Percentiles rank a stretch among this genome's conserved stretches.
These are phyloP conservation scores for Tephrocybe sp. DNA, from an alignment of 768 basidiomycete species.

Conservation along the genomic window DNA sequence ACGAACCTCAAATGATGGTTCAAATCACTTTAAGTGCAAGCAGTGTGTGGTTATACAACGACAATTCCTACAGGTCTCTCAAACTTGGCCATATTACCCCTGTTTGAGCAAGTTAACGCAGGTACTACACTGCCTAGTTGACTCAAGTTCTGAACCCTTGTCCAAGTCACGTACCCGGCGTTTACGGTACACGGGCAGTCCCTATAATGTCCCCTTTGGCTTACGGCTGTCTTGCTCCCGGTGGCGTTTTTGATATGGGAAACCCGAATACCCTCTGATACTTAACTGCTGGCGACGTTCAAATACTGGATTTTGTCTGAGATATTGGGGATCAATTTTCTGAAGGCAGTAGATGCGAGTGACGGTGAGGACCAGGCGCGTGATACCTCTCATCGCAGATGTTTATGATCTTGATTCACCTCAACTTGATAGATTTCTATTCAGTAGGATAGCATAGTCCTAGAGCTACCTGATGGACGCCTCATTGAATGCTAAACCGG, in stretches of 20 bases:
- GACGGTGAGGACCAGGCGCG: no score
- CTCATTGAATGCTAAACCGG: background rate
- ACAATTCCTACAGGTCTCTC: background rate
- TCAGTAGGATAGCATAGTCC: no score
- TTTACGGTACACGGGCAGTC: slow-evolving; percentile 4
- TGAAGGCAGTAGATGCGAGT: no score
- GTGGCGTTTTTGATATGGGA: slow-evolving; percentile 9
- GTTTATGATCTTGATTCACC: no score
- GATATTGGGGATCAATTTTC: background rate
- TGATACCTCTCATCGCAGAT: no score
- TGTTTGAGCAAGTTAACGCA: slow-evolving; percentile 6
- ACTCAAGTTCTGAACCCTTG: background rate
- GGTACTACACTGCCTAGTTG: background rate
- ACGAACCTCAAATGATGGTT: no score
- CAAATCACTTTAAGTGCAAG: no score
- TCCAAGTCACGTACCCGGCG: slow-evolving; percentile 10
- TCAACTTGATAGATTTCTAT: no score
- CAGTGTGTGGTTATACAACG: no score
- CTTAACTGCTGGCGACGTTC: slow-evolving; percentile 1
- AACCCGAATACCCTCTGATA: background rate
- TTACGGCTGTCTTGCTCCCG: slow-evolving; percentile 10
- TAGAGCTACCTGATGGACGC: background rate
- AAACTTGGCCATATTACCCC: background rate
- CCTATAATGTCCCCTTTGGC: background rate
- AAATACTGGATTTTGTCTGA: background rate